A percentile compares a stretch with the other conserved stretches of the same genome.
These are phyloP conservation scores for Ceratobasidium sp. DNA, from an alignment of 1,284 basidiomycete species.

Conservation along the genomic window DNA sequence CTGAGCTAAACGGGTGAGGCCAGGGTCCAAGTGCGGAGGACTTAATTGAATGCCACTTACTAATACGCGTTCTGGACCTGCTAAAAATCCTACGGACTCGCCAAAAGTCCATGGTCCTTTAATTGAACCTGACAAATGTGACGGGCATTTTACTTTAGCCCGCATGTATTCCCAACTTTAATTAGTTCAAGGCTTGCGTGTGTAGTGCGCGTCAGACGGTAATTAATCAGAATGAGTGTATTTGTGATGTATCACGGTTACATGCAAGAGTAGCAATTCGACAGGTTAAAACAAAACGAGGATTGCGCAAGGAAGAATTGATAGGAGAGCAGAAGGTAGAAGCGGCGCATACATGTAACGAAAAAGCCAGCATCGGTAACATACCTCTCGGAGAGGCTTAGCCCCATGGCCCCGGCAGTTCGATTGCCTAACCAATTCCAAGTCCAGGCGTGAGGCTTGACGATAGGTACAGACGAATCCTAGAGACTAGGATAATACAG, in stretches of 20 bases:
- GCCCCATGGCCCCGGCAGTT: background rate
- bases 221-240: conserved; percentile 84
- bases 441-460: too few species aligned
- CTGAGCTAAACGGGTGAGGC: background rate
- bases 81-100: background rate
- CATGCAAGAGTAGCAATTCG: background rate
- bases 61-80: background rate
- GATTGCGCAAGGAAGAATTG: background rate
- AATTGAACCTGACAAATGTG: background rate
- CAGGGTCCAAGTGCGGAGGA: background rate
- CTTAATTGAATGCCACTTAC: background rate
- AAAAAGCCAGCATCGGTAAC: background rate
- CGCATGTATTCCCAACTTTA: background rate
- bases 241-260: background rate
- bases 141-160: background rate
- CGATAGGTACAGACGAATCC: too few species aligned
- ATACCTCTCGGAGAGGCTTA: background rate
- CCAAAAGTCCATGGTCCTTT: background rate
- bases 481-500: too few species aligned
- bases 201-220: conserved; percentile 56
- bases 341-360: background rate
- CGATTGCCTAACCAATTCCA: background rate
- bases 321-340: background rate
- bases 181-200: background rate
- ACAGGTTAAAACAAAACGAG: background rate